Conservation (phyloP, 352 stramenopile genomes). For the Nothophytophthora sp. region DNA sequence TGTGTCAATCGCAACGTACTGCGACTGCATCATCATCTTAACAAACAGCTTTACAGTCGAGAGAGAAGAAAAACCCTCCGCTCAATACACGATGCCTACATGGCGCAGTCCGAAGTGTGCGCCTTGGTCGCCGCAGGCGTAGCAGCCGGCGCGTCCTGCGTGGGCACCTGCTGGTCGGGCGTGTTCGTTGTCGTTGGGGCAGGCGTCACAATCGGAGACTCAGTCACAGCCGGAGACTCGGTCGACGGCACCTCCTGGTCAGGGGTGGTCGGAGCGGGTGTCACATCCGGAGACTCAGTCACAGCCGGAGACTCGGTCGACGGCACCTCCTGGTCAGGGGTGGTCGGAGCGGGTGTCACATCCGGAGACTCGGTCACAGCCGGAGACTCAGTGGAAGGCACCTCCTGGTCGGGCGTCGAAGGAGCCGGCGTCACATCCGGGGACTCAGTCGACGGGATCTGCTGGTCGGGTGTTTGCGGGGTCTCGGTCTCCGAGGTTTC, state of each 20-base stretch:
- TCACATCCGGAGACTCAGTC: background rate
- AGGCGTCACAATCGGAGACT: conserved; percentile 4
- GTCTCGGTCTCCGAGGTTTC: background rate
- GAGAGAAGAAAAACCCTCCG: too few species aligned
- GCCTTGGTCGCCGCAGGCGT: background rate
- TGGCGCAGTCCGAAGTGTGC: background rate
- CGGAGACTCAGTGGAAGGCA: conserved; percentile 2
- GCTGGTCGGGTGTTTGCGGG: background rate
- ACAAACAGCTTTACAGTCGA: too few species aligned
- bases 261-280: background rate
- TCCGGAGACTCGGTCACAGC: too few species aligned
- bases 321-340: background rate
- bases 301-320: background rate
- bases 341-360: background rate
- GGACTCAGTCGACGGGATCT: conserved; percentile 7
- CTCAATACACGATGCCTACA: background rate
- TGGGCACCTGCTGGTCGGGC: background rate
- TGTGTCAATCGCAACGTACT: too few species aligned
- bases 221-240: background rate
- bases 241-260: background rate
- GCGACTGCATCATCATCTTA: too few species aligned
- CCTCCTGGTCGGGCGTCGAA: background rate
- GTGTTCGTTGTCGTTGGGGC: conserved; percentile 1
- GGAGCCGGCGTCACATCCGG: background rate
- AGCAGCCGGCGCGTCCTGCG: background rate